Conservation (phyloP, 768 basidiomycete genomes). For the Macrolepiota fuliginosa region DNA sequence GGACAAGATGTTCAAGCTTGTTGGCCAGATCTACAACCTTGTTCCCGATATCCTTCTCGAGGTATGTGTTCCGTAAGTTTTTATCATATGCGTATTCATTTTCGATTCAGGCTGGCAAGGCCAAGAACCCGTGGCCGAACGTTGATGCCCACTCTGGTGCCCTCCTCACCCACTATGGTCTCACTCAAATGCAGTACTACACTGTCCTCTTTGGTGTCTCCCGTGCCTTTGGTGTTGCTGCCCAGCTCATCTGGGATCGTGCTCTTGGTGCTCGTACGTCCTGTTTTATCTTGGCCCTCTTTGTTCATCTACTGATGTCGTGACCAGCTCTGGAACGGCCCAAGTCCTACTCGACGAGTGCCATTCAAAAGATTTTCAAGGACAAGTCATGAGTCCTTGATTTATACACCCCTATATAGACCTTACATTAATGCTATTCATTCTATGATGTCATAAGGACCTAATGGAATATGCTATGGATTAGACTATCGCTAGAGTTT, state of each 20-base stretch:
- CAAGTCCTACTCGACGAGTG: constrained; percentile 84
- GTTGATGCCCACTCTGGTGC: constrained; percentile 97
- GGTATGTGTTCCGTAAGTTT: constrained; percentile 30
- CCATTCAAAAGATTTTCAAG: constrained; percentile 77
- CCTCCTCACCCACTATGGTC: constrained; percentile 81
- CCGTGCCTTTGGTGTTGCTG: constrained; percentile 87
- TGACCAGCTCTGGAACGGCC: constrained; percentile 77
- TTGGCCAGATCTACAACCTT: constrained; percentile 82
- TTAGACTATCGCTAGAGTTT: too few species aligned
- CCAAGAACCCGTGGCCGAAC: constrained; percentile 95
- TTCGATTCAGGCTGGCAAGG: constrained; percentile 69
- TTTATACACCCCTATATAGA: neutral
- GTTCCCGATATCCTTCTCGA: constrained; percentile 90
- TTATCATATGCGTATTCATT: constrained; percentile 1
- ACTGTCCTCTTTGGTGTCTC: constrained; percentile 97
- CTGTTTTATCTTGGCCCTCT: neutral
- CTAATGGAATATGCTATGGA: constrained; percentile 2
- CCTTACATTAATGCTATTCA: neutral
- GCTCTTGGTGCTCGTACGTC: constrained; percentile 85
- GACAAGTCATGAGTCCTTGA: constrained; percentile 38
- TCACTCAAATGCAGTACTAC: constrained; percentile 93
- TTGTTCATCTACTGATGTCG: neutral
- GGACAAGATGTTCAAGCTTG: constrained; percentile 93
- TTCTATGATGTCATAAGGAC: neutral
- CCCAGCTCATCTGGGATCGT: constrained; percentile 92